phyloP scores from a whole-genome alignment of 2,329 filamentous ascomycete species.

The Fusarium decemcellulare region DNA sequence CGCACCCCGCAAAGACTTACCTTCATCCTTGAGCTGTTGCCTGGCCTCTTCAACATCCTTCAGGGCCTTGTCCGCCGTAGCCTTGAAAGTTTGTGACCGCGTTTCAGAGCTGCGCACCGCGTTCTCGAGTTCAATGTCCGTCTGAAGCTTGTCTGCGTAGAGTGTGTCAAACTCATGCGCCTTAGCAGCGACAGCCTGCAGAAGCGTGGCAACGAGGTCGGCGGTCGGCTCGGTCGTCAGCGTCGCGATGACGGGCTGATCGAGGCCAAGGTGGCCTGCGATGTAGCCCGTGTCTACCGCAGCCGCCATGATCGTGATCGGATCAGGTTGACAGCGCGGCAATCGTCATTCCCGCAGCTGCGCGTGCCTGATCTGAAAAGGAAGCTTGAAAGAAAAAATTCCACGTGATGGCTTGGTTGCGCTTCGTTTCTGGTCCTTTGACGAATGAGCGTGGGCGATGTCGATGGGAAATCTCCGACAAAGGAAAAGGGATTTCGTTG shows the following conservation, averaged over 20 bases:
- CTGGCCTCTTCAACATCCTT: slow-evolving; percentile 87
- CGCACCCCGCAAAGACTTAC: slow-evolving; percentile 62
- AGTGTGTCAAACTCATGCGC: slow-evolving; percentile 87
- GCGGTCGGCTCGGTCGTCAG: slow-evolving; percentile 78
- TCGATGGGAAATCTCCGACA: slow-evolving; percentile 34
- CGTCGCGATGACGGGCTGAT: slow-evolving; percentile 73
- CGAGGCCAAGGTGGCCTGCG: slow-evolving; percentile 78
- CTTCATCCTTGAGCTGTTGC: slow-evolving; percentile 85
- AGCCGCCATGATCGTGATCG: slow-evolving; percentile 57
- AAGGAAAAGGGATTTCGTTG: slow-evolving; percentile 41
- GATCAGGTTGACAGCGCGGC: slow-evolving; percentile 41
- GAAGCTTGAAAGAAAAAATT: background rate
- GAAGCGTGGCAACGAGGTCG: slow-evolving; percentile 82
- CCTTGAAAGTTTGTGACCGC: slow-evolving; percentile 85
- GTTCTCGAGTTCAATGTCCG: slow-evolving; percentile 95
- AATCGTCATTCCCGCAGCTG: slow-evolving; percentile 47
- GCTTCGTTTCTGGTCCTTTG: slow-evolving; percentile 1
- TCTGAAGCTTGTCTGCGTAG: slow-evolving; percentile 88
- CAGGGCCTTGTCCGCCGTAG: slow-evolving; percentile 84
- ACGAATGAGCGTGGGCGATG: slow-evolving; percentile 30
- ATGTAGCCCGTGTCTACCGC: slow-evolving; percentile 80
- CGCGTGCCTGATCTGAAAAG: slow-evolving; percentile 13
- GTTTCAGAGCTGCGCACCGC: slow-evolving; percentile 87
- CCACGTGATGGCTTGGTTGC: slow-evolving; percentile 8
- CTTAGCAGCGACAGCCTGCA: slow-evolving; percentile 82